Conservation (phyloP, 202 grass and related monocot genomes). For the Carex arenaria region DNA sequence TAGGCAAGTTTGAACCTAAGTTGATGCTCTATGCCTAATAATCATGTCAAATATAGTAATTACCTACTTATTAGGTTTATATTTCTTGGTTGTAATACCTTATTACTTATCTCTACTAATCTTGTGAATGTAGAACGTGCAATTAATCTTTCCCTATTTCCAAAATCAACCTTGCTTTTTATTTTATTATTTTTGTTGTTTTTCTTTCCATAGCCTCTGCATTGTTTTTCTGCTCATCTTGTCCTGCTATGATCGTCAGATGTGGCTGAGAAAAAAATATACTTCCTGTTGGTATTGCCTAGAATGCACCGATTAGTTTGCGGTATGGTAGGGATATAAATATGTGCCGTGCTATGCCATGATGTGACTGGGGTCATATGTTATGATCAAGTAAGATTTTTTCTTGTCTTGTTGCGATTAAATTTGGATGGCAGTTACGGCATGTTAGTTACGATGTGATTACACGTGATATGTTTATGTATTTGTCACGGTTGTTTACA, state of each 20-base stretch:
- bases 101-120: slow-evolving; percentile 31
- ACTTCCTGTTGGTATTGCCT: background rate
- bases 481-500: too few species aligned
- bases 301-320: too few species aligned
- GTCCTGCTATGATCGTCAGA: background rate
- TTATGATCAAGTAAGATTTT: too few species aligned
- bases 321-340: too few species aligned
- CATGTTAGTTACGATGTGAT: too few species aligned
- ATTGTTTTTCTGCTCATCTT: slow-evolving; percentile 15
- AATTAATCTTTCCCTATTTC: slow-evolving; percentile 16
- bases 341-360: too few species aligned
- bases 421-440: too few species aligned
- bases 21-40: slow-evolving; percentile 56
- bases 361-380: too few species aligned
- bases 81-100: slow-evolving; percentile 25
- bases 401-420: too few species aligned
- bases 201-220: slow-evolving; percentile 2
- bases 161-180: background rate
- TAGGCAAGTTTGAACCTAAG: slow-evolving; percentile 29
- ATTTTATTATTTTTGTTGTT: background rate
- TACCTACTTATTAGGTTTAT: slow-evolving; percentile 28
- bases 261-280: background rate
- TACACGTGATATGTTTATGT: too few species aligned
- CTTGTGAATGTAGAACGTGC: slow-evolving; percentile 48
- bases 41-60: slow-evolving; percentile 54